phyloP scores from a whole-genome alignment of 2,329 filamentous ascomycete species.

The Colletotrichum sp. region DNA sequence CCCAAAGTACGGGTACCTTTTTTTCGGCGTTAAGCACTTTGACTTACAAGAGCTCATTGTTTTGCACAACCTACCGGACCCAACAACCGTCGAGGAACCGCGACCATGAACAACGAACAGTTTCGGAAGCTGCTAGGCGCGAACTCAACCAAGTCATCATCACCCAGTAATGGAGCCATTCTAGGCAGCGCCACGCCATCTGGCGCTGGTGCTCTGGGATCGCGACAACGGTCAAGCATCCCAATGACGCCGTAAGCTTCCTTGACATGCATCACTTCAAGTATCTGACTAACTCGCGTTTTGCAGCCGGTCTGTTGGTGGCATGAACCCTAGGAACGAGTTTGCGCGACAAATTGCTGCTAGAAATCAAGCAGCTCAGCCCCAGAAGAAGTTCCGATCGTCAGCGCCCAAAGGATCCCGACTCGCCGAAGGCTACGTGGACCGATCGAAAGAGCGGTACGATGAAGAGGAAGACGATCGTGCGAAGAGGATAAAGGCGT shows the following conservation, averaged over 20 bases:
- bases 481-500: slow-evolving; percentile 72
- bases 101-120: slow-evolving; percentile 89
- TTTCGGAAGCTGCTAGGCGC: slow-evolving; percentile 80
- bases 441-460: slow-evolving; percentile 74
- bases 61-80: neutral
- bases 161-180: slow-evolving; percentile 52
- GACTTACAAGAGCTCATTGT: neutral
- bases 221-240: slow-evolving; percentile 79
- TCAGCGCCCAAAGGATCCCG: slow-evolving; percentile 84
- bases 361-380: slow-evolving; percentile 59
- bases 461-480: slow-evolving; percentile 58
- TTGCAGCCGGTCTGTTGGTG: slow-evolving; percentile 66
- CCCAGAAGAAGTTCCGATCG: slow-evolving; percentile 77
- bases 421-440: slow-evolving; percentile 80
- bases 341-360: slow-evolving; percentile 88
- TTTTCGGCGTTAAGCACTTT: neutral
- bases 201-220: slow-evolving; percentile 65
- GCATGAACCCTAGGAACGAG: slow-evolving; percentile 60
- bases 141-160: slow-evolving; percentile 45
- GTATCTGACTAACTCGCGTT: slow-evolving; percentile 26
- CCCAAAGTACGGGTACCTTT: neutral
- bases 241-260: slow-evolving; percentile 87
- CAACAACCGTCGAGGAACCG: neutral
- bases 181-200: slow-evolving; percentile 29
- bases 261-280: neutral